Conservation (phyloP, 78 protist species). For the Dictyostelium intermedium region DNA sequence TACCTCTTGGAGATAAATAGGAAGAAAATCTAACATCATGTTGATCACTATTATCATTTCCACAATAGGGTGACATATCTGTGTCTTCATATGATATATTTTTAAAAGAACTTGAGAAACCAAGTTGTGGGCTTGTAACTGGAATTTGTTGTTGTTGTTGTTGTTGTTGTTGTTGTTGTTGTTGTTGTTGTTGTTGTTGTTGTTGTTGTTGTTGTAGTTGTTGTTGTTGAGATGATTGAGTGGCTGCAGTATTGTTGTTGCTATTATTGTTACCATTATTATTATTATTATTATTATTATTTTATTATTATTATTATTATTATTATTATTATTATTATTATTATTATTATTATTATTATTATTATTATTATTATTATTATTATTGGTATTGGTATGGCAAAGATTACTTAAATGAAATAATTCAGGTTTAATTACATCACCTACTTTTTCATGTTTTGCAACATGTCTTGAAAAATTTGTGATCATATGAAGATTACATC, state of each 20-base stretch:
- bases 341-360: neutral
- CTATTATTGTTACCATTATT: neutral
- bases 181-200: neutral
- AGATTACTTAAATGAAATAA: constrained; percentile 55
- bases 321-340: neutral
- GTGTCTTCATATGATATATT: neutral
- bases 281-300: neutral
- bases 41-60: neutral
- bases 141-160: neutral
- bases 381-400: neutral
- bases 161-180: neutral
- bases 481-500: constrained; percentile 72
- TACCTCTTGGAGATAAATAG: neutral
- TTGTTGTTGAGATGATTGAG: too few species aligned
- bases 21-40: neutral
- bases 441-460: constrained; percentile 75
- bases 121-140: neutral
- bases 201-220: neutral
- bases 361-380: neutral
- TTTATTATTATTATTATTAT: neutral
- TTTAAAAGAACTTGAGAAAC: neutral
- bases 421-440: constrained; percentile 66
- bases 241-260: neutral
- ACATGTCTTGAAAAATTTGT: constrained; percentile 73
- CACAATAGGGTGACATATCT: neutral